Evolutionary conservation across 2,329 filamentous ascomycete genomes (phyloP).

Genomic region (Paecilomyces fulvus): DNA sequence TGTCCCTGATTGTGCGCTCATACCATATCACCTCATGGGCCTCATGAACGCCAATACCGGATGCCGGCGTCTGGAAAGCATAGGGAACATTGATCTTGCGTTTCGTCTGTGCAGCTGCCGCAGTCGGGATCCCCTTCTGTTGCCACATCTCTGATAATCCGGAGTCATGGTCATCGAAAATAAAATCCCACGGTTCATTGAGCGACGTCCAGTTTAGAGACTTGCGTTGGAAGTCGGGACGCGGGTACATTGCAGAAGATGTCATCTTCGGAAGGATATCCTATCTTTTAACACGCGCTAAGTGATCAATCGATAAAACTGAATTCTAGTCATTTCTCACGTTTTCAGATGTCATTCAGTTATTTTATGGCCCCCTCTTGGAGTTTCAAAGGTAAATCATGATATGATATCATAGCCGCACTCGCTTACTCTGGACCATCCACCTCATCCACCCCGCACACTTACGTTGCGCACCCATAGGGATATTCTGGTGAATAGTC

Average conservation of each 20-base stretch:
- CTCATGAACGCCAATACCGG: conserved; percentile 52
- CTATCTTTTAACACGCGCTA: background rate
- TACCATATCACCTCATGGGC: conserved; percentile 64
- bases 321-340: background rate
- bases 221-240: conserved; percentile 55
- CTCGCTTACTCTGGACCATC: background rate
- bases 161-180: conserved; percentile 57
- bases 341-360: background rate
- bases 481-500: too few relatives aligned
- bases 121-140: conserved; percentile 40
- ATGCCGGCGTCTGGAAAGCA: conserved; percentile 57
- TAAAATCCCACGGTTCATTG: conserved; percentile 55
- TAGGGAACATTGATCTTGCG: conserved; percentile 55
- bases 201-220: conserved; percentile 51
- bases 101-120: conserved; percentile 30
- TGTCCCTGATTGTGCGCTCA: conserved; percentile 45
- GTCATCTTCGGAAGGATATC: background rate
- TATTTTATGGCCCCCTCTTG: background rate
- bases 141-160: conserved; percentile 50
- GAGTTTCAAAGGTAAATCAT: background rate
- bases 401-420: background rate
- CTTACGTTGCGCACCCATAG: background rate
- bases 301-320: background rate
- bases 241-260: conserved; percentile 42
- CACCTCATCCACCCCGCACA: background rate